Evolutionary conservation across 495 filamentous ascomycete species (phyloP).

Genomic region (Penicillium chermesinum): DNA sequence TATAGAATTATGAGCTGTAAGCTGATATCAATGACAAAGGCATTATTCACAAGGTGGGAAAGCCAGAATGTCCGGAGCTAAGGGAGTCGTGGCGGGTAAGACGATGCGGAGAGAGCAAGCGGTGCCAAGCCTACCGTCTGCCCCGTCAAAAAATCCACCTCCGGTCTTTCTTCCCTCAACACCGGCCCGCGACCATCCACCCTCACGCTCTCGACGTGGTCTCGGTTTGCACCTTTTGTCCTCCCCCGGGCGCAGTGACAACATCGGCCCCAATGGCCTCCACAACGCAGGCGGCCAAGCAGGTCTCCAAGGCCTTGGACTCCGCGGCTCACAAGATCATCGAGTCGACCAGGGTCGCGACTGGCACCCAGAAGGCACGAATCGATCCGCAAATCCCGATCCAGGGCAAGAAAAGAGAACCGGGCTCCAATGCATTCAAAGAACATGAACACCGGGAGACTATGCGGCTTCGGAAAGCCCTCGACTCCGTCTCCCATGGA

Average conservation of each 20-base stretch:
- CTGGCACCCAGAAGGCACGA: conserved; percentile 38
- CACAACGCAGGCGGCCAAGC: conserved; percentile 22
- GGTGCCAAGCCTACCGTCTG: conserved; percentile 21
- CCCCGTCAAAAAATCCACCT: conserved; percentile 34
- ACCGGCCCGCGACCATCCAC: conserved; percentile 3
- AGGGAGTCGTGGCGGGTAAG: conserved; percentile 11
- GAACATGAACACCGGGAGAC: conserved; percentile 33
- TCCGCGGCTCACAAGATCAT: conserved; percentile 31
- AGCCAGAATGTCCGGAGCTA: not conserved
- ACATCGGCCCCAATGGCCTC: conserved; percentile 40
- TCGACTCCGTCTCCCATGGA: conserved; percentile 49
- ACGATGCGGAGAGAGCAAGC: conserved; percentile 27
- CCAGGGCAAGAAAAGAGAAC: conserved; percentile 34
- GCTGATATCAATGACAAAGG: conserved; percentile 1
- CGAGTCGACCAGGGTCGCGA: conserved; percentile 42
- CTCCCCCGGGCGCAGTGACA: not conserved
- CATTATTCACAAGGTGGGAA: not conserved
- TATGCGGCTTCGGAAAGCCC: conserved; percentile 41
- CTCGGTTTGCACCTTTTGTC: not conserved
- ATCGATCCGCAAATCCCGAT: conserved; percentile 35
- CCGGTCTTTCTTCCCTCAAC: conserved; percentile 18
- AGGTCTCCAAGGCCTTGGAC: conserved; percentile 41
- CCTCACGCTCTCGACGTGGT: not conserved
- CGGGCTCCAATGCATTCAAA: conserved; percentile 41
- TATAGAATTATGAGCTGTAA: not conserved